Conservation (phyloP, 768 basidiomycete species). For the Pleurotus tuoliensis region DNA sequence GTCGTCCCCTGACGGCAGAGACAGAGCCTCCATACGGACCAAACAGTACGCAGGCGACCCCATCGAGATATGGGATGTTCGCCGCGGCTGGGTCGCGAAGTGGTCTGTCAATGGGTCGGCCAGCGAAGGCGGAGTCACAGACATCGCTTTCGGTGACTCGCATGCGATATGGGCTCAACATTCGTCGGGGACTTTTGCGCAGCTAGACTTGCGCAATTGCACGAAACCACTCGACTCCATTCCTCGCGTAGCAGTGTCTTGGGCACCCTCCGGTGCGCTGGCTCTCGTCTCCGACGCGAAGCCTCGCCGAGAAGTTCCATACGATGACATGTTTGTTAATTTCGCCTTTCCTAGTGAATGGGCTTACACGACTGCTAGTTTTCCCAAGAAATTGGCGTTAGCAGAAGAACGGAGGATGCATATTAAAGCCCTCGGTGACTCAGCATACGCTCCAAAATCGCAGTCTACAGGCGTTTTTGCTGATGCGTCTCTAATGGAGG, state of each 20-base stretch:
- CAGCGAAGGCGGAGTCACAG: slow-evolving; percentile 70
- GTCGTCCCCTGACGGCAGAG: slow-evolving; percentile 1
- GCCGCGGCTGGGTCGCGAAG: slow-evolving; percentile 78
- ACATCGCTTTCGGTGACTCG: slow-evolving; percentile 64
- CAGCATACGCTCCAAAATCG: slow-evolving; percentile 39
- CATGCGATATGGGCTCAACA: slow-evolving; percentile 74
- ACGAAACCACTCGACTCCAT: slow-evolving; percentile 65
- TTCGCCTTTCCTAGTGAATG: background rate
- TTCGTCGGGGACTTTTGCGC: slow-evolving; percentile 72
- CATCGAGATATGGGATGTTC: slow-evolving; percentile 85
- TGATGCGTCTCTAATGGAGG: slow-evolving; percentile 29
- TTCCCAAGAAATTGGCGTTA: slow-evolving; percentile 30
- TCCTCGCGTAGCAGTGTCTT: slow-evolving; percentile 58
- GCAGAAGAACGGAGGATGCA: slow-evolving; percentile 31
- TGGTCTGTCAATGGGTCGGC: slow-evolving; percentile 68
- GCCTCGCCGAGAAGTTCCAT: slow-evolving; percentile 61
- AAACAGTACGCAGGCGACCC: slow-evolving; percentile 42
- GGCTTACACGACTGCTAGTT: slow-evolving; percentile 21
- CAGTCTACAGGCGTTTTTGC: slow-evolving; percentile 59
- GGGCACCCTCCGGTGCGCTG: slow-evolving; percentile 63
- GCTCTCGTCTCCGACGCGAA: slow-evolving; percentile 62
- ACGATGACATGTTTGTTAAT: slow-evolving; percentile 67
- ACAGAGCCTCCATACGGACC: background rate
- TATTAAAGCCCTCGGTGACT: slow-evolving; percentile 60
- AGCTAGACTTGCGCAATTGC: slow-evolving; percentile 67